Evolutionary conservation across 441 rosid species (phyloP), one percentile per base, ranked within the genome.

Genomic region (Theobroma grandiflorum): DNA sequence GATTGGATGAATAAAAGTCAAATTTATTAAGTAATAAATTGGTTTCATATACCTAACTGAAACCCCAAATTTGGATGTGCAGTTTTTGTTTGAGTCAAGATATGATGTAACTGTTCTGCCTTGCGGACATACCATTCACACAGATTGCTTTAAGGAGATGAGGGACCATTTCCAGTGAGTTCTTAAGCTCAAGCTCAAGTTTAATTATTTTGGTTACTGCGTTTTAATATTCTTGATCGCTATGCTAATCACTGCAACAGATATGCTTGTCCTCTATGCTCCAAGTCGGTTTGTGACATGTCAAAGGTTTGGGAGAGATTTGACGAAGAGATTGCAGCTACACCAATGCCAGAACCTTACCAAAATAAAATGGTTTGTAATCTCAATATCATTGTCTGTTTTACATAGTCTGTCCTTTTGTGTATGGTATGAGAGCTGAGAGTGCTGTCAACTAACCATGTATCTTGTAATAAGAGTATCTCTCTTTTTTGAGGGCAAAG

Each of bases 261-360:
- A 78, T 95, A 89, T 79, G 94, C 99, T 4, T 95, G 98, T 84
- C 99, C 98, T 6, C 88, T 95, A 35, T 95, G 99, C 81, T 94
- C 94, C 3, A 95, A 93, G 80, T 95, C 99, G 0, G 91, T 90
- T 3, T 91, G 94, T 80, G 99, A 95, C 65, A 95, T 95, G 99
- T 94, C 99, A 16, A 92, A 91, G 82, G 95, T 90, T 18, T 95
- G 97, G 98, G 99, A 95, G 90, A 90, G 91, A 80, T 82, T 83
- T 31, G 98, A 94, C 43, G 58, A 81, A 88, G 96, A 94, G 84
- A 91, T 94, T 22, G 96, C 96, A 0, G 88, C 94, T 77, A 91
- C 91, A 18, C 97, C 95, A 15, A 88, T 93, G 97, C 98, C 98
- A 4, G 95, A 93, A 78, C 75, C 85, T 10, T 94, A 84, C 77